These are phyloP conservation scores for Scalesia atractyloides DNA, from an alignment of 129 eudicot genomes.

Conservation along the genomic window DNA sequence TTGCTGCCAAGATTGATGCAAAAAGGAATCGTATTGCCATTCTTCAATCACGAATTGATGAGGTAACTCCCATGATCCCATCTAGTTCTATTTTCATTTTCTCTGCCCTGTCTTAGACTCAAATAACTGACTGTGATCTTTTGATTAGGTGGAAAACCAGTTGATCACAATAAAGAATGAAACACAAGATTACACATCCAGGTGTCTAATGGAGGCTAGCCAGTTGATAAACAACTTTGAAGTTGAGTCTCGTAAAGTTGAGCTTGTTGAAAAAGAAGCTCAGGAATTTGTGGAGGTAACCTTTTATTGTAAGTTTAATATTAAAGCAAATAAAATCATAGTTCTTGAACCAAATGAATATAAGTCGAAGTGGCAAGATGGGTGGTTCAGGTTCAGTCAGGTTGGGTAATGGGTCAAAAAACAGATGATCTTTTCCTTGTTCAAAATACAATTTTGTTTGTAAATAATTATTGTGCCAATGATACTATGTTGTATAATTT, in stretches of 20 bases:
- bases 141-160: slow-evolving; percentile 52
- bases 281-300: slow-evolving; percentile 64
- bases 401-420: neutral
- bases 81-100: neutral
- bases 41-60: slow-evolving; percentile 64
- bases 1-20: slow-evolving; percentile 59
- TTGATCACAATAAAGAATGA: slow-evolving; percentile 41
- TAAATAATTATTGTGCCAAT: neutral
- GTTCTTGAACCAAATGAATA: neutral
- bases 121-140: neutral
- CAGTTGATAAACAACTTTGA: slow-evolving; percentile 52
- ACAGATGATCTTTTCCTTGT: too few species aligned
- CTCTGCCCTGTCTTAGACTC: neutral
- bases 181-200: slow-evolving; percentile 54
- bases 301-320: neutral
- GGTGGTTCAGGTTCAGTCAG: neutral
- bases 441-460: neutral
- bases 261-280: slow-evolving; percentile 69
- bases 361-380: neutral
- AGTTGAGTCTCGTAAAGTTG: slow-evolving; percentile 54
- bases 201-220: slow-evolving; percentile 64
- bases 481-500: neutral
- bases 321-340: neutral
- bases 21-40: slow-evolving; percentile 51
- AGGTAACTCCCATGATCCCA: slow-evolving; percentile 52